Conservation (phyloP, 192 early-diverging fungal genomes). For the Coemansia sp. region DNA sequence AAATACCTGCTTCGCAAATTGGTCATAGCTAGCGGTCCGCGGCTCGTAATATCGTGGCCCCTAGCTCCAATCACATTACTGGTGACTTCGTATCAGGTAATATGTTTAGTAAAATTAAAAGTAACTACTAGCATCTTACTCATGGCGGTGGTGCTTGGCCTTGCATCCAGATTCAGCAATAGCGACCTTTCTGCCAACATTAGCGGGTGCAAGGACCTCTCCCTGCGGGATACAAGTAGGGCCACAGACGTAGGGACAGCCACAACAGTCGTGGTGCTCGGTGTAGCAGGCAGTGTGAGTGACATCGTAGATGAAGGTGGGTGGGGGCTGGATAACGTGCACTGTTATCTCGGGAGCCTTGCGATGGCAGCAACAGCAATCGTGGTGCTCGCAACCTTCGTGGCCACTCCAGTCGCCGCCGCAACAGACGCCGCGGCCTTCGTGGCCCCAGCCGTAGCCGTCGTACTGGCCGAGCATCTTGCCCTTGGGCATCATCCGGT, state of each 20-base stretch:
- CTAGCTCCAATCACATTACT: too few relatives aligned
- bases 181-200: conserved; percentile 29
- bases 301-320: conserved; percentile 50
- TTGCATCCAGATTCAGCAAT: conserved; percentile 11
- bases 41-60: too few relatives aligned
- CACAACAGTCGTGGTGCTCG: conserved; percentile 51
- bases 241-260: conserved; percentile 48
- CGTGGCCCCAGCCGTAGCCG: neutral
- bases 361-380: conserved; percentile 26
- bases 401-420: conserved; percentile 11
- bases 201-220: conserved; percentile 44
- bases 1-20: too few relatives aligned
- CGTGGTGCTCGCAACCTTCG: conserved; percentile 1
- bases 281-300: conserved; percentile 51
- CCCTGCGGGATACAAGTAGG: conserved; percentile 51
- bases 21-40: too few relatives aligned
- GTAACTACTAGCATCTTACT: neutral
- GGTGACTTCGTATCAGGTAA: too few relatives aligned
- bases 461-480: conserved; percentile 18
- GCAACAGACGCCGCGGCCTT: conserved; percentile 9
- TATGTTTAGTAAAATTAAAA: neutral
- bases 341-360: conserved; percentile 42
- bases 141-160: conserved; percentile 16
- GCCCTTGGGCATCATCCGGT: neutral
- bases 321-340: conserved; percentile 50